These are phyloP conservation scores for Melaleuca quinquenervia DNA, from an alignment of 345 rosid genomes.

Conservation along the genomic window DNA sequence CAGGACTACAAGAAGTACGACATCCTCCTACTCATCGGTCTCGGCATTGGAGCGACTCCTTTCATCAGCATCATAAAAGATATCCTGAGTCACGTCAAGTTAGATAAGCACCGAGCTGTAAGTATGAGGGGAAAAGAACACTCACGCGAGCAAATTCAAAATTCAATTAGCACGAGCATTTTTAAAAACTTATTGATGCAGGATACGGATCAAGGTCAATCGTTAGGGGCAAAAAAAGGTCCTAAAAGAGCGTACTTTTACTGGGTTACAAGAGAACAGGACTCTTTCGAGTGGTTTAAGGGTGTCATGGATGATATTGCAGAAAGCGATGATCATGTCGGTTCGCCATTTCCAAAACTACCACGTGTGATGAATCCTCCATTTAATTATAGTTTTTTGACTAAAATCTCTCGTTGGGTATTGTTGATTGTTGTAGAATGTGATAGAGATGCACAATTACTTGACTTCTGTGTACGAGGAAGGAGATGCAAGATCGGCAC, in stretches of 20 bases:
- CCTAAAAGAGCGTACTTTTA: constrained; percentile 85
- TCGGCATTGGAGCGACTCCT: constrained; percentile 98
- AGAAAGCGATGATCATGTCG: constrained; percentile 51
- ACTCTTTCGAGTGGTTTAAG: constrained; percentile 94
- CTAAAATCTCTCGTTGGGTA: background rate
- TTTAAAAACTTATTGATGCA: background rate
- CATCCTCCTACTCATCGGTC: constrained; percentile 66
- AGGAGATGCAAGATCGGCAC: constrained; percentile 98
- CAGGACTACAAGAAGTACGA: constrained; percentile 69
- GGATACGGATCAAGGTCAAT: background rate
- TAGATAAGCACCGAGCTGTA: background rate
- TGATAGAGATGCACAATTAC: constrained; percentile 97
- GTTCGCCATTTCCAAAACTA: background rate
- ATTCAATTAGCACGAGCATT: background rate
- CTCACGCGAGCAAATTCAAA: background rate
- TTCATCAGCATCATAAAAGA: constrained; percentile 88
- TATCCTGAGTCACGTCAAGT: constrained; percentile 52
- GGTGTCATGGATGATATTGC: constrained; percentile 98
- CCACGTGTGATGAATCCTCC: background rate
- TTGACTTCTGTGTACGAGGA: constrained; percentile 86
- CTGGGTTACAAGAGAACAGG: constrained; percentile 97
- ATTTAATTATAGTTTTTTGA: background rate
- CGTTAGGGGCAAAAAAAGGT: background rate
- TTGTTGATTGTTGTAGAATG: constrained; percentile 26
- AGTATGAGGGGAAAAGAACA: background rate